Conservation (phyloP, 106 monocot species). For the Dendrobium chrysotoxum region DNA sequence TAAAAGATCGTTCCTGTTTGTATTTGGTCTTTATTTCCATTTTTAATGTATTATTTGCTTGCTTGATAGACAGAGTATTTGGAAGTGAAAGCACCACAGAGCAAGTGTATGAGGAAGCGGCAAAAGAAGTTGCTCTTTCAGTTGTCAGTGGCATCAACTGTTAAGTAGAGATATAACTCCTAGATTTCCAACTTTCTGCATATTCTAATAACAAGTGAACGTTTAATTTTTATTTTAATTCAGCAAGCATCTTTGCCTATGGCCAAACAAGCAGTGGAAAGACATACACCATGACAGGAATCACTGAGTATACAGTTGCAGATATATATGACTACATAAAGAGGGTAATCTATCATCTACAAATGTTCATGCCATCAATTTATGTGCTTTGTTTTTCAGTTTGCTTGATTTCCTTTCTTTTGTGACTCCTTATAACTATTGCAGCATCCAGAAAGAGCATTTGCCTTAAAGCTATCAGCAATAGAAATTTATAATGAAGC, state of each 20-base stretch:
- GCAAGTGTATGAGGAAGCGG: slow-evolving; percentile 79
- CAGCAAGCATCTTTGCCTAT: slow-evolving; percentile 97
- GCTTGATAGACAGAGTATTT: slow-evolving; percentile 75
- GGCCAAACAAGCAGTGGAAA: slow-evolving; percentile 99
- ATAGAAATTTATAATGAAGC: slow-evolving; percentile 99
- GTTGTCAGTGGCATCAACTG: slow-evolving; percentile 93
- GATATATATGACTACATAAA: slow-evolving; percentile 94
- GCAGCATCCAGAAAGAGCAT: slow-evolving; percentile 95
- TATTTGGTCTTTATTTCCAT: background rate
- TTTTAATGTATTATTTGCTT: background rate
- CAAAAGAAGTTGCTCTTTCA: slow-evolving; percentile 87
- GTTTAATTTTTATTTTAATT: slow-evolving; percentile 1
- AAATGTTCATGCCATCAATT: background rate
- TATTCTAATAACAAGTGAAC: background rate
- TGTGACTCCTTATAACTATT: slow-evolving; percentile 10
- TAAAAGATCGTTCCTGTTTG: no score
- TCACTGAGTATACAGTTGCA: slow-evolving; percentile 74
- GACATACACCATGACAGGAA: slow-evolving; percentile 96
- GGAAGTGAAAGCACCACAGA: slow-evolving; percentile 46
- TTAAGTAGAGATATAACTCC: slow-evolving; percentile 35
- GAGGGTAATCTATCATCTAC: slow-evolving; percentile 34
- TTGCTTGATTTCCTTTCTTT: background rate
- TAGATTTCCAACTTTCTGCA: background rate
- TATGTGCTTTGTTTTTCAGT: background rate
- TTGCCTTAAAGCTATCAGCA: slow-evolving; percentile 86